phyloP scores from a whole-genome alignment of 192 early-diverging fungal species.

The Oehlia diaphana region DNA sequence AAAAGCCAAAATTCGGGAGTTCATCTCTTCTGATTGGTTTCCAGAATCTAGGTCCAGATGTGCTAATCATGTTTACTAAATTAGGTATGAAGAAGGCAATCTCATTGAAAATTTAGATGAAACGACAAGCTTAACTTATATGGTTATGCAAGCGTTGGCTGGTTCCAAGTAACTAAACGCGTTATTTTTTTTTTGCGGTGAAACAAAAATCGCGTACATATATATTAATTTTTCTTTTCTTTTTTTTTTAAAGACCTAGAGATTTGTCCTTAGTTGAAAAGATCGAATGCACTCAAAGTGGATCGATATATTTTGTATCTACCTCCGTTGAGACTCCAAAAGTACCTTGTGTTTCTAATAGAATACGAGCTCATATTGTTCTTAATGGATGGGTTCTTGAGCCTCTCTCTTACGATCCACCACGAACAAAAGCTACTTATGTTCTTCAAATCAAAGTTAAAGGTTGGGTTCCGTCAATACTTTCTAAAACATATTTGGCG shows the following conservation, averaged over 20 bases:
- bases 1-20: too few relatives aligned
- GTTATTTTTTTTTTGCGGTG: conserved; percentile 6
- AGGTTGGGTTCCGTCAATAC: conserved; percentile 53
- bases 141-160: conserved; percentile 41
- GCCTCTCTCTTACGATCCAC: conserved; percentile 46
- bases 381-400: conserved; percentile 61
- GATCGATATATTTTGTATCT: conserved; percentile 51
- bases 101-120: conserved; percentile 42
- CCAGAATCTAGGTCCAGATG: too few relatives aligned
- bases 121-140: conserved; percentile 45
- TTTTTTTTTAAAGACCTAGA: conserved; percentile 29
- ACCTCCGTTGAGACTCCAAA: conserved; percentile 51
- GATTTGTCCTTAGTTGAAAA: conserved; percentile 48
- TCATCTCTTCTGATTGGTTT: neutral
- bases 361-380: conserved; percentile 45
- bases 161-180: conserved; percentile 40
- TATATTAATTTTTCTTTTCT: neutral
- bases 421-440: conserved; percentile 54
- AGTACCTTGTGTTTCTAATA: conserved; percentile 44
- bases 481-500: conserved; percentile 49
- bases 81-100: conserved; percentile 44
- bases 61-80: neutral
- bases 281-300: conserved; percentile 44
- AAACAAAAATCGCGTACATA: neutral
- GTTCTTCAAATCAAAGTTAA: conserved; percentile 54